Evolutionary conservation across 2,329 filamentous ascomycete genomes (phyloP).

Genomic region (Trichoderma asperellum): DNA sequence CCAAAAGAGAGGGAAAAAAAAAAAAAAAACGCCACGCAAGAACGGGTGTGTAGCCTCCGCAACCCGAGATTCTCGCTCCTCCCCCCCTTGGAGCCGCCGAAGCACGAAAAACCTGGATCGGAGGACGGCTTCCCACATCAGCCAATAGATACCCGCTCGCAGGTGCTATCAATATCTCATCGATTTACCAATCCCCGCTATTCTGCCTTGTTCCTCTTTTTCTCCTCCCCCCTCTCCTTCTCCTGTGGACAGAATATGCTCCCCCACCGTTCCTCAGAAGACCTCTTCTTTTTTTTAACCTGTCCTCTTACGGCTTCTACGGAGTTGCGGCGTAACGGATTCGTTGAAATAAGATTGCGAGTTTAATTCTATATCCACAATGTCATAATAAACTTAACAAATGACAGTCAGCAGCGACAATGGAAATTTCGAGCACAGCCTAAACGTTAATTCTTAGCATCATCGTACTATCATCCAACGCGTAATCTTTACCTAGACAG

Average conservation of each 20-base stretch:
- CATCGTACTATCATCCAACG: constrained; percentile 1
- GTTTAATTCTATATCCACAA: background rate
- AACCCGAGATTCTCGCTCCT: background rate
- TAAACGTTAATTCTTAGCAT: constrained; percentile 7
- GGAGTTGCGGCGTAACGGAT: background rate
- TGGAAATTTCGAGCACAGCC: background rate
- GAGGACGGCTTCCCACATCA: background rate
- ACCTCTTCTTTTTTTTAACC: background rate
- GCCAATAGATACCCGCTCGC: background rate
- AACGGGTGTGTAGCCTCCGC: background rate
- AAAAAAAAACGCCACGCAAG: background rate
- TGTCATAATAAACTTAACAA: background rate
- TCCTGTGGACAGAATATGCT: background rate
- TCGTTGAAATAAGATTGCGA: background rate
- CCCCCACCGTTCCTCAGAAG: background rate
- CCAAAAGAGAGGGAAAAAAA: background rate
- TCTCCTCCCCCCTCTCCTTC: background rate
- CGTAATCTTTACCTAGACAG: background rate
- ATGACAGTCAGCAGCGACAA: background rate
- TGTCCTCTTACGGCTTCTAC: background rate
- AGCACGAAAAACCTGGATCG: background rate
- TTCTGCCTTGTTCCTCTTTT: constrained; percentile 13
- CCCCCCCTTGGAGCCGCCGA: background rate
- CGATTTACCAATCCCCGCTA: background rate
- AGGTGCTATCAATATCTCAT: background rate